Evolutionary conservation across 352 stramenopile genomes (phyloP), one percentile per base, ranked within the genome.

Genomic region (Pythium graminicola): DNA sequence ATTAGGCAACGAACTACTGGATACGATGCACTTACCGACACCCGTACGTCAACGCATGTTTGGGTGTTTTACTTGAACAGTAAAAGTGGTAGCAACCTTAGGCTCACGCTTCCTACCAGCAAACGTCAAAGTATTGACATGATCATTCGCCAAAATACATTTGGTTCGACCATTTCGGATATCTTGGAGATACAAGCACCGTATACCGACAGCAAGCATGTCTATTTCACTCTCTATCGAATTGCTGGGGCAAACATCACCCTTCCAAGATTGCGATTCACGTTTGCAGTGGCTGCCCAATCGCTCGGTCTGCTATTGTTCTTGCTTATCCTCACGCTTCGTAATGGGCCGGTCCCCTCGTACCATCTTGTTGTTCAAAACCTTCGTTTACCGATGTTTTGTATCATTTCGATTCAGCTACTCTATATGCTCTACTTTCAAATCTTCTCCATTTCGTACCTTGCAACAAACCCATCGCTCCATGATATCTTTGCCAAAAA

Each of bases 371-470:
- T 73, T 13, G 57, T 68, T 3, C 66, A 73, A 46, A 29, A 70
- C 10, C 36, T 73, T 8, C 54, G 66, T 19, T 56, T 73, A 8
- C 62, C 66, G 17, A 69, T 59, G 23, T 71, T 71, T 46, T 66
- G 38, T 43, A 69, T 73, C 55, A 70, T 73, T 17, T 64, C 62
- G 16, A 47, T 70, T 9, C 54, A 73, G 32, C 32, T 73, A 17
- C 31, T 73, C 11, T 73, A 71, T 53, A 62, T 73, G 48, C 32
- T 70, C 33, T 73, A 73, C 62, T 73, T 66, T 49, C 66, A 73
- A 49, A 69, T 73, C 32, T 70, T 71, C 45, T 58, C 59, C 47
- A 69, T 70, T 17, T 58, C 54, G n/a, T 73, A 66, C 29, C 13
- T 68, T 0, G 50, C 50, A 23, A 61, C 5, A n/a, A 66, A 69